A percentile compares a stretch with the other conserved stretches of the same genome.
Evolutionary conservation across 148 eudicot genomes (phyloP).

Genomic region (Amaranthus hypochondriacus): DNA sequence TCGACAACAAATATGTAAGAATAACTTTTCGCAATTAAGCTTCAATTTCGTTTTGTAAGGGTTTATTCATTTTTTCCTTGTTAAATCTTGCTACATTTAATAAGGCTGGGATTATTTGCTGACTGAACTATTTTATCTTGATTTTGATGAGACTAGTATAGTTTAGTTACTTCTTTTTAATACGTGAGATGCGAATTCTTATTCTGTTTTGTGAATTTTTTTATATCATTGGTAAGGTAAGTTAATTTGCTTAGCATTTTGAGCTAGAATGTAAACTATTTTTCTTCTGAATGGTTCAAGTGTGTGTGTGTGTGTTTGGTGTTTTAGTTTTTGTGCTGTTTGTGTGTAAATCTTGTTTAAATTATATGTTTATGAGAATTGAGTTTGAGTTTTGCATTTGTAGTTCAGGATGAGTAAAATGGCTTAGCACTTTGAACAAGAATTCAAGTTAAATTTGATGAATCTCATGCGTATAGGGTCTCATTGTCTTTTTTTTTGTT

Average conservation of each 20-base stretch:
- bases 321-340: not conserved
- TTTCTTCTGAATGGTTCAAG: not conserved
- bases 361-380: not conserved
- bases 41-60: not conserved
- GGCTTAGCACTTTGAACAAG: not conserved
- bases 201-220: not conserved
- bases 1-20: slow-evolving; percentile 89
- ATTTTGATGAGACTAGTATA: not conserved
- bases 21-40: not conserved
- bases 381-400: not conserved
- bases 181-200: not conserved
- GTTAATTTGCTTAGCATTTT: not conserved
- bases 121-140: not conserved
- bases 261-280: not conserved
- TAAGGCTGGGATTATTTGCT: not conserved
- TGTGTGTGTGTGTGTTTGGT: not conserved
- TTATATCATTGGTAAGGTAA: not conserved
- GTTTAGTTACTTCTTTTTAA: not conserved
- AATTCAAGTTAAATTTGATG: too few relatives aligned
- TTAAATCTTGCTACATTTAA: not conserved
- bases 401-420: not conserved
- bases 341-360: not conserved
- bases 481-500: too few relatives aligned
- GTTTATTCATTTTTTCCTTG: not conserved
- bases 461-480: too few relatives aligned